phyloP scores from a whole-genome alignment of 106 monocot species.

The Phalaenopsis aphrodite region DNA sequence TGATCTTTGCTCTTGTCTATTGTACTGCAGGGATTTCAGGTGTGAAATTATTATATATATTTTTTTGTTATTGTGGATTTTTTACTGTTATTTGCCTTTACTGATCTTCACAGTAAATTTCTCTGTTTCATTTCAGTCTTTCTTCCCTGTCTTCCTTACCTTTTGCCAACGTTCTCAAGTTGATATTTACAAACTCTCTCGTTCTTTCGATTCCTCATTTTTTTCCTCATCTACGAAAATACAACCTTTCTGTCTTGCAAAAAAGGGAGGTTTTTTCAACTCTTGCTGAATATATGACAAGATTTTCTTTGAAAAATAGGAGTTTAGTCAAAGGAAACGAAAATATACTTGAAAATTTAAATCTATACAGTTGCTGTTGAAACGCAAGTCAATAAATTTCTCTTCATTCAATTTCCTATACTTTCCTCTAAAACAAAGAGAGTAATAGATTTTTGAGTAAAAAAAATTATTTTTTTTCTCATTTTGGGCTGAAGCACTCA shows the following conservation, averaged over 20 bases:
- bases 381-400: too few species aligned
- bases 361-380: too few species aligned
- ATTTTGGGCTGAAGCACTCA: too few species aligned
- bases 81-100: neutral
- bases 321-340: too few species aligned
- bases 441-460: too few species aligned
- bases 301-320: too few species aligned
- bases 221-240: neutral
- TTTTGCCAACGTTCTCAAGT: neutral
- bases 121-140: neutral
- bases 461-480: too few species aligned
- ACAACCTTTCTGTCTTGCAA: neutral
- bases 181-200: neutral
- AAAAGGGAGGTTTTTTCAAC: neutral
- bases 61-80: neutral
- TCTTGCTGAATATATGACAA: neutral
- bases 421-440: too few species aligned
- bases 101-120: neutral
- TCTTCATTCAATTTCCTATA: too few species aligned
- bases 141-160: neutral
- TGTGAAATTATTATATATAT: neutral
- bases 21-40: conserved; percentile 87
- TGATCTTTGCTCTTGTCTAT: conserved; percentile 87
- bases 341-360: too few species aligned
- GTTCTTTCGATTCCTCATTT: neutral